Conservation (phyloP, 1,284 basidiomycete genomes). For the Marasmius oreades region DNA sequence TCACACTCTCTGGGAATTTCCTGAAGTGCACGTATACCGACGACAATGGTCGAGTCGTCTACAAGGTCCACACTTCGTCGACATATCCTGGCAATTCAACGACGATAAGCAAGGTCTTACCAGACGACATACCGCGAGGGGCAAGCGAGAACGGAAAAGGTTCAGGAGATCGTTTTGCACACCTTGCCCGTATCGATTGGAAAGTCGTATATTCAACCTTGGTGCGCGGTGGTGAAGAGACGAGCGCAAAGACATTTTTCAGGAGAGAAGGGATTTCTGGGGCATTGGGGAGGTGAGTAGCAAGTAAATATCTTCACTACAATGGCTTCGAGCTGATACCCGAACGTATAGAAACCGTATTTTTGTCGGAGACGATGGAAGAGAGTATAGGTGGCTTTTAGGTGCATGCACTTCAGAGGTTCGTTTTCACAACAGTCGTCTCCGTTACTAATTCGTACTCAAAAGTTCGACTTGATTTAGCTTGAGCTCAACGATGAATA, state of each 20-base stretch:
- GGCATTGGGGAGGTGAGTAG: background rate
- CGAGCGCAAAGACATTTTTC: background rate
- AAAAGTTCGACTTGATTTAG: conserved; percentile 13
- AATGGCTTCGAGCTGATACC: no score
- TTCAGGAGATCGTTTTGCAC: background rate
- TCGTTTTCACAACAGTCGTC: background rate
- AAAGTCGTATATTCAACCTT: background rate
- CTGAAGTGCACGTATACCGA: background rate
- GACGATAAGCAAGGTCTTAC: background rate
- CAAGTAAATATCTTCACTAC: background rate
- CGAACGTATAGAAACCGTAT: background rate
- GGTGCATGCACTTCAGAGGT: background rate
- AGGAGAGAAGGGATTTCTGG: background rate
- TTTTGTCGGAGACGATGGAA: background rate
- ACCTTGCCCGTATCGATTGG: background rate
- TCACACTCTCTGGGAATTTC: background rate
- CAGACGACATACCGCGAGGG: background rate
- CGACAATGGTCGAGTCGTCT: background rate
- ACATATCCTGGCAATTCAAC: background rate
- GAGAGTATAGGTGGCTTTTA: background rate
- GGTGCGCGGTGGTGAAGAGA: background rate
- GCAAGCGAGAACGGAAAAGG: background rate
- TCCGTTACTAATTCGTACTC: no score
- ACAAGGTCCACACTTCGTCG: background rate
- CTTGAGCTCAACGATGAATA: conserved; percentile 22